Evolutionary conservation across 805 yeast species (phyloP), one percentile per base, ranked within the genome.

Genomic region (Pichia occidentalis): DNA sequence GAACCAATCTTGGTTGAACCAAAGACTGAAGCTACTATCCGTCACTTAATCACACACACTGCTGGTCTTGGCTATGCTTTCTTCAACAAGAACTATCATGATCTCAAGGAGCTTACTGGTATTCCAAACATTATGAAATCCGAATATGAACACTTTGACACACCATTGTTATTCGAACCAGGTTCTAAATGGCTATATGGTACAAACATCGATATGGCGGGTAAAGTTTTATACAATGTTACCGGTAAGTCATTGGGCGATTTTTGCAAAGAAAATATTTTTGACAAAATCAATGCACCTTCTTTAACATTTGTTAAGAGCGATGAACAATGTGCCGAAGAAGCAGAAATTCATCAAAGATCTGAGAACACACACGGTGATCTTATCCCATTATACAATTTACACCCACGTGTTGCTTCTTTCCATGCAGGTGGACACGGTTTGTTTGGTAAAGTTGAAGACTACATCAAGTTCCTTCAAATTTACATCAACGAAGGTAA

Each of bases 111-210:
- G 13, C 16, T 1, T 2, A 16, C 25, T 4, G 29, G 24, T 7
- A 17, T 19, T n/a, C 39, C 42, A 18, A 27, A 38, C 23, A 38
- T 38, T 24, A 4, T 38, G 5, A 26, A 73, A 73, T 29, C 30
- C 22, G 26, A 25, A 18, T 43, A 34, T 34, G 28, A 28, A n/a
- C 31, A 29, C 12, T 34, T 32, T 23, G 28, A 16, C 18, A 29
- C 41, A 24, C 42, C 42, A 47, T 57, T 34, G 54, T 67, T 21
- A 44, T 64, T 32, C 55, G 67, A 23, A 29, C 43, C 42, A 12
- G 44, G 37, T 10, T 25, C 30, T 14, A 33, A 27, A 24, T 38
- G 37, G 38, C 42, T 34, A 16, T 38, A 38, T 29, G 42, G 42
- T 7, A 33, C 24, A 10, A 18, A 20, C 18, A 38, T 28, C 21